Conservation (phyloP, 371 early-diverging fungal species). For the Dichotomocladium elegans region DNA sequence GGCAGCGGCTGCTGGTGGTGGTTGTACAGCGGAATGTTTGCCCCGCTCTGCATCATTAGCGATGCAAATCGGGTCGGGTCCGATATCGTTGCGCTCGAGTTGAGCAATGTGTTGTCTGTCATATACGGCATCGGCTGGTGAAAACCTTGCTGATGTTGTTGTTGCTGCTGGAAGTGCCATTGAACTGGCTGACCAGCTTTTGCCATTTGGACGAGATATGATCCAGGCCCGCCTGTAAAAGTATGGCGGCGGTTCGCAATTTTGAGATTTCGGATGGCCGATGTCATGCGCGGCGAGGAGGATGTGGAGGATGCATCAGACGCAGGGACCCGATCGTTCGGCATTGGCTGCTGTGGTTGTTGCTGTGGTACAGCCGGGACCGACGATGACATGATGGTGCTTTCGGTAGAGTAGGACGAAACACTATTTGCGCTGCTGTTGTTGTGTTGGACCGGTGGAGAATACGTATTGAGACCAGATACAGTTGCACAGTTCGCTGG, state of each 20-base stretch:
- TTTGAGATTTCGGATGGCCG: slow-evolving; percentile 8
- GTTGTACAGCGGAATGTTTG: slow-evolving; percentile 8
- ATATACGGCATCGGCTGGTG: neutral
- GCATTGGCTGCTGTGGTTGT: slow-evolving; percentile 1
- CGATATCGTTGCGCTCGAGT: slow-evolving; percentile 12
- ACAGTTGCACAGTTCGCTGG: neutral
- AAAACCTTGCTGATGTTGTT: neutral
- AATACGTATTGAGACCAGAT: neutral
- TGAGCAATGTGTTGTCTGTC: neutral
- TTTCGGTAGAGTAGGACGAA: slow-evolving; percentile 2
- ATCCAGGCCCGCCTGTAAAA: slow-evolving; percentile 1
- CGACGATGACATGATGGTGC: neutral
- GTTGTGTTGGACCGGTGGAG: neutral
- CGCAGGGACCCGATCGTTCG: slow-evolving; percentile 1
- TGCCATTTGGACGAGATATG: slow-evolving; percentile 4
- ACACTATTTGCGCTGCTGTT: neutral
- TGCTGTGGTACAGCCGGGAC: neutral
- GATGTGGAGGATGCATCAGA: slow-evolving; percentile 21
- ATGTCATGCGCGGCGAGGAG: slow-evolving; percentile 15
- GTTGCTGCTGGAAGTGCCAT: neutral
- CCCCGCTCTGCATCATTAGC: slow-evolving; percentile 6
- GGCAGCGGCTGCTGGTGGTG: slow-evolving; percentile 15
- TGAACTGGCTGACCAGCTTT: neutral
- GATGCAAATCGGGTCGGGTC: slow-evolving; percentile 14
- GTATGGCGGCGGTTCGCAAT: slow-evolving; percentile 12